These are phyloP conservation scores for Gautieria morchelliformis DNA, from an alignment of 768 basidiomycete species.

Conservation along the genomic window DNA sequence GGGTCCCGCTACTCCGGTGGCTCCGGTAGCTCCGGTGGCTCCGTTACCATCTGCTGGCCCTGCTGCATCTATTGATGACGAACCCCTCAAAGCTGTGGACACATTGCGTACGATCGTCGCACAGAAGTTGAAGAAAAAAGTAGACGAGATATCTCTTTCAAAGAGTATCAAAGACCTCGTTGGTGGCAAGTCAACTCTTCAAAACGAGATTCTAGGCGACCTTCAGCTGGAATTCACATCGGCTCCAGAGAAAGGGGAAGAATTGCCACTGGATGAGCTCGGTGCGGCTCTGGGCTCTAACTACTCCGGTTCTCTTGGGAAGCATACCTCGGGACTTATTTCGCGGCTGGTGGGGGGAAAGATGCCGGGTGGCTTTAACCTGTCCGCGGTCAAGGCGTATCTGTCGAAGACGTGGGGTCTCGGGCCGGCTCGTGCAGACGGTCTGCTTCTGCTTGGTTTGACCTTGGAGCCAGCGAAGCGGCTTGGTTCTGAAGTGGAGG, in stretches of 20 bases:
- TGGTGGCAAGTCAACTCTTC: slow-evolving; percentile 95
- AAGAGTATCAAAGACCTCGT: slow-evolving; percentile 99
- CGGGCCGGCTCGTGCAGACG: slow-evolving; percentile 84
- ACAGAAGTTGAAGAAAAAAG: slow-evolving; percentile 95
- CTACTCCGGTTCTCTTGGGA: slow-evolving; percentile 81
- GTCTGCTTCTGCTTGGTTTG: slow-evolving; percentile 80
- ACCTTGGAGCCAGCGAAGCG: slow-evolving; percentile 94
- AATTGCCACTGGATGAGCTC: slow-evolving; percentile 91
- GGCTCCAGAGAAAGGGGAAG: slow-evolving; percentile 97
- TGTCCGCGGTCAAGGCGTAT: slow-evolving; percentile 81
- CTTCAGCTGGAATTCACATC: slow-evolving; percentile 90
- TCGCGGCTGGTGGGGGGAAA: slow-evolving; percentile 90
- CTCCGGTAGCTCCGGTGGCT: slow-evolving; percentile 23
- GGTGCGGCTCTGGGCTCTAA: slow-evolving; percentile 76
- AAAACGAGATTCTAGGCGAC: slow-evolving; percentile 97
- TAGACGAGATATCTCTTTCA: slow-evolving; percentile 77
- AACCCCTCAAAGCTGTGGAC: slow-evolving; percentile 84
- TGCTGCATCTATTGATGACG: slow-evolving; percentile 76
- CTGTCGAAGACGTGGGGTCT: slow-evolving; percentile 92
- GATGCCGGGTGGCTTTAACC: slow-evolving; percentile 98
- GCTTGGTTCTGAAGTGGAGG: slow-evolving; percentile 82
- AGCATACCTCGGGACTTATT: slow-evolving; percentile 84
- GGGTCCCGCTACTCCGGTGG: slow-evolving; percentile 30
- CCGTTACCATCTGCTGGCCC: slow-evolving; percentile 40
- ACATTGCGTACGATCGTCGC: slow-evolving; percentile 84